Evolutionary conservation across 257 asterid genomes (phyloP), one percentile per base, ranked within the genome.

Genomic region (Solanum pinnatisectum): DNA sequence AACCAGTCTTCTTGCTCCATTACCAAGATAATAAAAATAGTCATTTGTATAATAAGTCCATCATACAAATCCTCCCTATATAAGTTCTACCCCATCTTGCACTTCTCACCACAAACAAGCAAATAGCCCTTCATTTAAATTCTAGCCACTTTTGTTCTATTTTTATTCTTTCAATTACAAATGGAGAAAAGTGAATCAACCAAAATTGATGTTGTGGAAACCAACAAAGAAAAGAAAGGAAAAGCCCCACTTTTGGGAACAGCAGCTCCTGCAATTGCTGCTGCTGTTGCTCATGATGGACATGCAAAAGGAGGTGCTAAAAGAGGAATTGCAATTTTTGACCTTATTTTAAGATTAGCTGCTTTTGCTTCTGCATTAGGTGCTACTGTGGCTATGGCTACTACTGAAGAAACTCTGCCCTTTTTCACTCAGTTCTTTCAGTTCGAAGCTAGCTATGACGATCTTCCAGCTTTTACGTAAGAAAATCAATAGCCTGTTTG

Each of bases 381-480:
- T 27, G 96, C 99, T 49, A 89, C 98, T 33, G 88, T 95, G 27
- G 42, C 91, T 88, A 96, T 96, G 99, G 98, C 92, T 68, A 95
- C 98, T 59, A 74, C 98, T n/a, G 95, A 95, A 79, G 92, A 96
- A 84, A 95, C 98, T 5, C 98, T 95, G n/a, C 99, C 98, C 0
- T 95, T 96, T 88, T 94, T 94, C 94, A 95, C 98, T 27, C 99
- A 95, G 87, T 96, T 95, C 96, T 95, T 96, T 91, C 99, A 96
- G 91, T 96, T 96, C 88, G 92, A 88, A 89, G 98, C 98, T 74
- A 93, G 96, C 78, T 96, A 95, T 18, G 96, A 95, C 13, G 98
- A 96, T 88, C 93, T 96, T 68, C 95, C 98, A 1, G 88, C 98
- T 91, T 95, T 95, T 93, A 35, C 93, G 99, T 95, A 83, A 92